phyloP scores from a whole-genome alignment of 768 basidiomycete species.

The Gloeophyllum trabeum region DNA sequence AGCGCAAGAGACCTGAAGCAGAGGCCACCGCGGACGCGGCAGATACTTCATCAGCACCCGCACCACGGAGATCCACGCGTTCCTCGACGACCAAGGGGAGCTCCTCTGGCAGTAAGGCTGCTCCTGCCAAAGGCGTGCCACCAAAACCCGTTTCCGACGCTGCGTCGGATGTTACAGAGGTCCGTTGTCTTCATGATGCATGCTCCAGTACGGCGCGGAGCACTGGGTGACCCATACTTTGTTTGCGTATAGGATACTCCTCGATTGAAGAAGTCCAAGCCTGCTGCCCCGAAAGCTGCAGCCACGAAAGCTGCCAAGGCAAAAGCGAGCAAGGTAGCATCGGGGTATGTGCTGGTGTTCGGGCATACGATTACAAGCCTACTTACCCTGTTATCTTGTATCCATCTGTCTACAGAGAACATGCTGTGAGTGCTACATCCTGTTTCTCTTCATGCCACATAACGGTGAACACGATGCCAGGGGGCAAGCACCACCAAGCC shows the following conservation, averaged over 20 bases:
- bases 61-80: slow-evolving; percentile 34
- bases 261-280: slow-evolving; percentile 10
- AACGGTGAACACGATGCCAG: too few relatives aligned
- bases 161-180: too few relatives aligned
- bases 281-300: not conserved
- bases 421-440: too few relatives aligned
- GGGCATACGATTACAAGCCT: too few relatives aligned
- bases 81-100: slow-evolving; percentile 10
- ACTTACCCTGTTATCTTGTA: too few relatives aligned
- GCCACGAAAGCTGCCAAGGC: slow-evolving; percentile 3
- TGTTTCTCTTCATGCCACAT: too few relatives aligned
- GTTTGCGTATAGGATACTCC: not conserved
- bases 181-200: too few relatives aligned
- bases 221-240: not conserved
- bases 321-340: not conserved
- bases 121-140: not conserved
- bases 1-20: slow-evolving; percentile 51
- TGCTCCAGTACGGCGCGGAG: too few relatives aligned
- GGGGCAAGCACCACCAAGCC: too few relatives aligned
- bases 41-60: slow-evolving; percentile 25
- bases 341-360: too few relatives aligned
- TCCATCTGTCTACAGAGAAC: too few relatives aligned
- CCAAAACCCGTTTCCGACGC: too few relatives aligned
- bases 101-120: slow-evolving; percentile 8
- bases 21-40: slow-evolving; percentile 10